These are phyloP conservation scores for Sarcomyxa edulis DNA, from an alignment of 768 basidiomycete genomes.

Conservation along the genomic window DNA sequence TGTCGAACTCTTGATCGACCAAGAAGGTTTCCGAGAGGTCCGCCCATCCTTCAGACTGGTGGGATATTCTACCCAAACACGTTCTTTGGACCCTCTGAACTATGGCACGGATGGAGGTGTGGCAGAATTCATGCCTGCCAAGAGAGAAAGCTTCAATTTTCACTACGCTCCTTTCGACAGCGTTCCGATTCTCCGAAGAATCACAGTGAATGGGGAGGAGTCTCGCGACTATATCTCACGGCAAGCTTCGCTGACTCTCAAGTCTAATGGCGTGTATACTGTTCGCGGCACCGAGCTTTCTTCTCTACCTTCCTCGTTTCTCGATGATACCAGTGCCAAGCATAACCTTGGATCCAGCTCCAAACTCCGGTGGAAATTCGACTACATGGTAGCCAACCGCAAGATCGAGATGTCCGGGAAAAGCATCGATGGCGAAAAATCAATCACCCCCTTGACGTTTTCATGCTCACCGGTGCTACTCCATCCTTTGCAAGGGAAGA, in stretches of 20 bases:
- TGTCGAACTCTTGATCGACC: slow-evolving; percentile 72
- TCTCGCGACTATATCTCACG: slow-evolving; percentile 71
- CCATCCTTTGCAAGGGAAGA: slow-evolving; percentile 58
- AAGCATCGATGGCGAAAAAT: slow-evolving; percentile 62
- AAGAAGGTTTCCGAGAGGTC: slow-evolving; percentile 73
- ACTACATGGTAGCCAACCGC: slow-evolving; percentile 69
- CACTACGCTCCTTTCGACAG: slow-evolving; percentile 68
- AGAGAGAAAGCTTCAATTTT: slow-evolving; percentile 56
- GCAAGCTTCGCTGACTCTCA: slow-evolving; percentile 66
- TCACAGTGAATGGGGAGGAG: slow-evolving; percentile 64
- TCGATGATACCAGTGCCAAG: no score
- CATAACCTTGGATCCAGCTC: slow-evolving; percentile 17
- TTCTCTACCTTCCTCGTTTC: slow-evolving; percentile 17
- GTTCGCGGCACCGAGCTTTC: slow-evolving; percentile 61
- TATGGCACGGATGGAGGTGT: slow-evolving; percentile 36
- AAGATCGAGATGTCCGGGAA: slow-evolving; percentile 38
- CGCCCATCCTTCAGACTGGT: slow-evolving; percentile 53
- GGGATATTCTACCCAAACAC: slow-evolving; percentile 35
- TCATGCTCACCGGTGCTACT: slow-evolving; percentile 69
- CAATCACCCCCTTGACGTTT: slow-evolving; percentile 67
- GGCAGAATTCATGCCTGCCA: slow-evolving; percentile 61
- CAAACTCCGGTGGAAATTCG: slow-evolving; percentile 70
- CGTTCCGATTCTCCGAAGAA: slow-evolving; percentile 62
- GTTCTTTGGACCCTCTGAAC: slow-evolving; percentile 19
- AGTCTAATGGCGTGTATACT: slow-evolving; percentile 69